Conservation (phyloP, 139 green algal species). For the Eudorina sp. region DNA sequence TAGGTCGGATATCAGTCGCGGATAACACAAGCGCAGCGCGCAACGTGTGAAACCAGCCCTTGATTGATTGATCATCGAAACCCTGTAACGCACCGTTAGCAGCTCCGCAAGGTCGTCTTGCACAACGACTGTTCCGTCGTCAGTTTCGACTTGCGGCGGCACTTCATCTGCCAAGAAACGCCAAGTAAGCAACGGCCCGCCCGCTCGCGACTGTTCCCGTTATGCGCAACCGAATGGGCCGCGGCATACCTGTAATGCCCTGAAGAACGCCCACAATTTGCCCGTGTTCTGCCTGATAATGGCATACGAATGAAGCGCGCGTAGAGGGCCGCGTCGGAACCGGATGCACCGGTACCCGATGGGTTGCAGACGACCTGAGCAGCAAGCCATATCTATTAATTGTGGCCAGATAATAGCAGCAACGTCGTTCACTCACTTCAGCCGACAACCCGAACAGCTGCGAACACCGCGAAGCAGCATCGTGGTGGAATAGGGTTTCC, state of each 20-base stretch:
- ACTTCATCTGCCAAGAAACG: neutral
- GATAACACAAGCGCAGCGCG: too few species aligned
- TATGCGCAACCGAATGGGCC: neutral
- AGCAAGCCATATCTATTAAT: too few species aligned
- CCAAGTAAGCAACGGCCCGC: too few species aligned
- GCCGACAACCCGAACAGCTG: neutral
- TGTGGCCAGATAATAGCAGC: neutral
- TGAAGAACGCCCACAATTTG: neutral
- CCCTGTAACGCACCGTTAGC: conserved; percentile 66
- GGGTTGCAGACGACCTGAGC: neutral
- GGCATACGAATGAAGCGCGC: neutral
- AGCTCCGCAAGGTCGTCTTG: conserved; percentile 88
- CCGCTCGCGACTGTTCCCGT: neutral
- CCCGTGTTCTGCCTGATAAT: neutral
- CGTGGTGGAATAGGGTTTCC: conserved; percentile 17
- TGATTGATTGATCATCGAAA: neutral
- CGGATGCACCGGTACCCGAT: neutral
- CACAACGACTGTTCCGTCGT: conserved; percentile 85
- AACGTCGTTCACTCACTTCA: neutral
- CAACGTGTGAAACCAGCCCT: too few species aligned
- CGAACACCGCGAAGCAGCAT: conserved; percentile 11
- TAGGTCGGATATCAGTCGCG: neutral
- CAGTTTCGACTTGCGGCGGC: neutral
- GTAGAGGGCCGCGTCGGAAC: neutral
- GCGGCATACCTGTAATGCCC: neutral